Base-by-base conservation (phyloP, 805 yeast genomes). In the Zygotorulaspora florentina region DNA sequence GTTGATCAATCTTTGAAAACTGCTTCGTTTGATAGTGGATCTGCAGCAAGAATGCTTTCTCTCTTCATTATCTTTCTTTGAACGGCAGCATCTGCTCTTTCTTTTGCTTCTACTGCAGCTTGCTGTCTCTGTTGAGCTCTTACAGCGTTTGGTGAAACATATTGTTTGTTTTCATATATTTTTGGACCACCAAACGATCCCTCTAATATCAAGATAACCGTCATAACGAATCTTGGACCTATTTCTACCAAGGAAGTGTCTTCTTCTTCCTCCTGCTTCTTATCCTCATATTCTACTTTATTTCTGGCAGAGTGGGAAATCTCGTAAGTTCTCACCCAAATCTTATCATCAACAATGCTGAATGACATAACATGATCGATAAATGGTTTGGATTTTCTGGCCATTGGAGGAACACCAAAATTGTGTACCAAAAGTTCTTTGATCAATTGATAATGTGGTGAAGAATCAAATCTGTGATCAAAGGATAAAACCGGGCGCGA, bases 161-260 rank as follows among this genome's bases (percentile, higher is more conserved):
- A 93, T 69, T 91, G 93, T 73, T 87, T 90, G 73, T 93, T 93
- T 63, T 93, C 98, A 69, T 87, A 93, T 54, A 93, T 89, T 76
- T 90, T 88, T 53, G 98, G 96, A 16, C 99, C 99, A 46, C 96
- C 91, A 59, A 93, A 93, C 1, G 97, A 88, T 40, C 99, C 99
- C 72, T 93, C 98, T 53, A 91, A 75, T 43, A 93, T 81, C 48
- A 95, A 83, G 56, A 93, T 90, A 52, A 85, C 82, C 2, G 98
- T 91, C 72, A 93, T 75, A 28, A 93, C 98, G 54, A 89, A 84
- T 67, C 99, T 80, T 42, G 99, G 99, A 2, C 99, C 99, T 56
- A 93, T 88, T 73, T 93, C 99, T 47, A 93, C 85, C 57, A 93
- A 74, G 13, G 88, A 80, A 51, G 87, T 67, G 51, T 88, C 87